These are phyloP conservation scores for Wickerhamiella lipophila DNA, from an alignment of 805 yeast genomes.

Conservation along the genomic window DNA sequence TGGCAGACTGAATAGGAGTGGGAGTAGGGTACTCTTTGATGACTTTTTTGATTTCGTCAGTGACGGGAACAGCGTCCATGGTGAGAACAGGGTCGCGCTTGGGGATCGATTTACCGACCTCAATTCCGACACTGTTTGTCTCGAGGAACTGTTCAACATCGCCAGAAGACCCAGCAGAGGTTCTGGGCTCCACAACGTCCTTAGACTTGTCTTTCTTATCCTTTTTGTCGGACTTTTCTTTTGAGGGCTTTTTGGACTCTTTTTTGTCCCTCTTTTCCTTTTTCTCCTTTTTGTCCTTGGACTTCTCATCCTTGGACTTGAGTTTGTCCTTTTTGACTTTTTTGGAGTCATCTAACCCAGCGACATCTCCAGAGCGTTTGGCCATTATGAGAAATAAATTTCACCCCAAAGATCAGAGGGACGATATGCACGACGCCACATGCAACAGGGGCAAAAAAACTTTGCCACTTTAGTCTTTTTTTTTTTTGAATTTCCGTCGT, in stretches of 20 bases:
- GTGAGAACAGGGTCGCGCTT: constrained; percentile 54
- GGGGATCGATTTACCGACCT: constrained; percentile 34
- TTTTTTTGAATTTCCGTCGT: too few relatives aligned
- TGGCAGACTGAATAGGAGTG: constrained; percentile 86
- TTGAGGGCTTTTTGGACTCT: constrained; percentile 29
- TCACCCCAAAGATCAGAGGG: not conserved
- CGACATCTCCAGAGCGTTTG: constrained; percentile 5
- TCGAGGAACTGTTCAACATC: constrained; percentile 51
- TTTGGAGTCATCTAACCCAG: not conserved
- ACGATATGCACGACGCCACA: constrained; percentile 3
- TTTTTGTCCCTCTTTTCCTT: constrained; percentile 24
- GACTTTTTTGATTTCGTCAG: constrained; percentile 43
- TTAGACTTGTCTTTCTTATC: constrained; percentile 26
- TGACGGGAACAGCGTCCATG: constrained; percentile 49
- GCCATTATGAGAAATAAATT: constrained; percentile 7
- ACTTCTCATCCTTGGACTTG: constrained; percentile 1
- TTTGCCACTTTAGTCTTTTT: too few relatives aligned
- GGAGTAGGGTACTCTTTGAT: constrained; percentile 73
- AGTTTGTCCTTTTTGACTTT: not conserved
- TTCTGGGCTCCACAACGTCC: constrained; percentile 28
- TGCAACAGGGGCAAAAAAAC: not conserved
- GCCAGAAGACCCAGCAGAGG: constrained; percentile 23
- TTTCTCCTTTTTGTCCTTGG: constrained; percentile 19
- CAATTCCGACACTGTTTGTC: constrained; percentile 67
- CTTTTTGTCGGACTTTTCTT: constrained; percentile 31